phyloP scores from a whole-genome alignment of 495 filamentous ascomycete species.

The Penicillium samsonianum region DNA sequence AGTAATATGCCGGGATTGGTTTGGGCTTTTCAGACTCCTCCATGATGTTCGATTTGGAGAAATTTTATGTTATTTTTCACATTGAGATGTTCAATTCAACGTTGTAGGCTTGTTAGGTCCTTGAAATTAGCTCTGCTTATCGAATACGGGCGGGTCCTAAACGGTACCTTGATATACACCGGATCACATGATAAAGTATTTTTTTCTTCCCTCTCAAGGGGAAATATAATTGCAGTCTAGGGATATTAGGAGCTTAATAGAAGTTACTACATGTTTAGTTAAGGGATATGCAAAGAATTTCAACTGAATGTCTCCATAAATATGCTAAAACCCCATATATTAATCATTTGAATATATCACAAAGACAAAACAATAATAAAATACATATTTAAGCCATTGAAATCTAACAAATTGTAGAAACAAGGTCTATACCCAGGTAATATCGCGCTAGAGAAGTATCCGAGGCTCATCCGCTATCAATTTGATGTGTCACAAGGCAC shows the following conservation, averaged over 20 bases:
- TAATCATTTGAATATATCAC: background rate
- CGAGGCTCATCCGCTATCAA: conserved; percentile 7
- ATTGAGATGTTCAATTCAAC: background rate
- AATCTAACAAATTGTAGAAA: background rate
- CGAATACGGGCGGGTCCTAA: conserved; percentile 6
- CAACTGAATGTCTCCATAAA: background rate
- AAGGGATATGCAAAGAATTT: background rate
- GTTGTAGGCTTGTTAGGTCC: background rate
- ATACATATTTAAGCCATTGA: background rate
- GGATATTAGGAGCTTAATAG: background rate
- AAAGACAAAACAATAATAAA: background rate
- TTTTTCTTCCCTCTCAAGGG: background rate
- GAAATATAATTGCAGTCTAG: background rate
- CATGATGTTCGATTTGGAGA: conserved; percentile 4
- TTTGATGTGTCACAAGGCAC: conserved; percentile 3
- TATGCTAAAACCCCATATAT: background rate
- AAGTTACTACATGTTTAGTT: background rate
- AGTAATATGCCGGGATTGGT: conserved; percentile 71
- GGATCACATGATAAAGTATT: conserved; percentile 8
- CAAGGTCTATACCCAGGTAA: background rate
- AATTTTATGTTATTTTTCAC: background rate
- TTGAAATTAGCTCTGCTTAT: conserved; percentile 12
- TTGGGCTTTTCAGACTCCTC: conserved; percentile 34
- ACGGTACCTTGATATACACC: conserved; percentile 1
- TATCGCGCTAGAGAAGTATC: conserved; percentile 1